These are phyloP conservation scores for Cytospora schulzeri DNA, from an alignment of 2,329 filamentous ascomycete genomes.

Conservation along the genomic window DNA sequence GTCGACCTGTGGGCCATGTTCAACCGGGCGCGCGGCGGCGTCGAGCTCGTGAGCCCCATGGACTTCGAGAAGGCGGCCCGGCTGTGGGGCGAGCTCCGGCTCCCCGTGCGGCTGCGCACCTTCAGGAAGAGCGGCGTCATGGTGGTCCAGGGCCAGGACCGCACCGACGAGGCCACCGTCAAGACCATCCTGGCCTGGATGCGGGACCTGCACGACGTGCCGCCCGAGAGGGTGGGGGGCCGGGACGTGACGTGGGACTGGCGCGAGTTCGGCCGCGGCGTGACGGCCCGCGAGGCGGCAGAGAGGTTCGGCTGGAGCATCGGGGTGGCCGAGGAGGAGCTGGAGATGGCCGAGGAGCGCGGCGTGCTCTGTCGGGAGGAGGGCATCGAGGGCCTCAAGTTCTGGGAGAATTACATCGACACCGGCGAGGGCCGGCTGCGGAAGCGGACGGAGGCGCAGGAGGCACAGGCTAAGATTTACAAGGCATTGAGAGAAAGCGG, in stretches of 20 bases:
- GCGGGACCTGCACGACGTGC: constrained; percentile 67
- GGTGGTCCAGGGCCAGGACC: constrained; percentile 85
- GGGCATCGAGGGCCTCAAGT: constrained; percentile 84
- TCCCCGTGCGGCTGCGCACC: constrained; percentile 82
- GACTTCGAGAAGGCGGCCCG: constrained; percentile 90
- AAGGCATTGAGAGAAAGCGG: constrained; percentile 48
- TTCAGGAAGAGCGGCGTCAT: constrained; percentile 95
- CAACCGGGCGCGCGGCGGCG: constrained; percentile 88
- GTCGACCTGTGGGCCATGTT: constrained; percentile 95
- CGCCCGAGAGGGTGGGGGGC: constrained; percentile 64
- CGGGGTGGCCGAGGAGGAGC: constrained; percentile 89
- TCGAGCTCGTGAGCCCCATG: constrained; percentile 87
- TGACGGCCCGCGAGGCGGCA: constrained; percentile 87
- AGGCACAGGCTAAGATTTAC: constrained; percentile 45
- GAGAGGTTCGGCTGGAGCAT: constrained; percentile 96
- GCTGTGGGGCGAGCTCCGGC: constrained; percentile 82
- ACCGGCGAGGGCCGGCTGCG: constrained; percentile 43
- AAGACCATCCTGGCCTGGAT: constrained; percentile 77
- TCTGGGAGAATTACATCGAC: constrained; percentile 82
- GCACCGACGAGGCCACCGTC: constrained; percentile 89
- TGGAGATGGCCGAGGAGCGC: constrained; percentile 95
- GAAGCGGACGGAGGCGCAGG: constrained; percentile 36
- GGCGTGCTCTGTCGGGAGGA: constrained; percentile 89
- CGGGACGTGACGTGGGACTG: constrained; percentile 76
- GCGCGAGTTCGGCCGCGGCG: constrained; percentile 75